Evolutionary conservation across 2,329 filamentous ascomycete species (phyloP).

Genomic region (Beauveria sp.): DNA sequence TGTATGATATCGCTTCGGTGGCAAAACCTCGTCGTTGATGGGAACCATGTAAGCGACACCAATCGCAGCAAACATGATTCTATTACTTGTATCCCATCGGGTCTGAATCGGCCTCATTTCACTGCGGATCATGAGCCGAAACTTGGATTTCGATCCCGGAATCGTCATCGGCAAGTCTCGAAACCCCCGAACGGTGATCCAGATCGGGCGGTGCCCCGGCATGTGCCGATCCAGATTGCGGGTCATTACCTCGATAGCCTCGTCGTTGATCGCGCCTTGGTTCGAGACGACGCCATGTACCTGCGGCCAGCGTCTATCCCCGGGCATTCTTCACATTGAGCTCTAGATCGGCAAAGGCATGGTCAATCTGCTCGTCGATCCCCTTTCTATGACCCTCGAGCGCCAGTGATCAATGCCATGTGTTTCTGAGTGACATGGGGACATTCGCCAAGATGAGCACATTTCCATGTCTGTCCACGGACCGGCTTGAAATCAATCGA

Average conservation of each 20-base stretch:
- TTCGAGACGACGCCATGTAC: background rate
- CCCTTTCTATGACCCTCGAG: no score
- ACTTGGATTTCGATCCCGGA: background rate
- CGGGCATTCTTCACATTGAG: background rate
- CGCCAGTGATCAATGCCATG: no score
- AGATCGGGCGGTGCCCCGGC: background rate
- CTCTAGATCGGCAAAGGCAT: no score
- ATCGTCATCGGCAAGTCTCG: background rate
- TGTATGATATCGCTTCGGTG: no score
- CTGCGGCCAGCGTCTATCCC: background rate
- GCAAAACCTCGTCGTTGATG: background rate
- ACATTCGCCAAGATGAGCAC: no score
- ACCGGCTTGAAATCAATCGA: no score
- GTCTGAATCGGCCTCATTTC: background rate
- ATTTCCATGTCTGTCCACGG: no score
- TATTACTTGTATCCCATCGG: background rate
- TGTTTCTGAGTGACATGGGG: no score
- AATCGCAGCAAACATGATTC: background rate
- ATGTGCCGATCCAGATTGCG: background rate
- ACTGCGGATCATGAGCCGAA: background rate
- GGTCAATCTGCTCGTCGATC: no score
- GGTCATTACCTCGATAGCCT: background rate
- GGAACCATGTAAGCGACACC: background rate
- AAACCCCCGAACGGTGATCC: background rate
- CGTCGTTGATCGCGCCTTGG: background rate